Evolutionary conservation across 441 rosid species (phyloP).

Genomic region (Aleurites moluccanus): DNA sequence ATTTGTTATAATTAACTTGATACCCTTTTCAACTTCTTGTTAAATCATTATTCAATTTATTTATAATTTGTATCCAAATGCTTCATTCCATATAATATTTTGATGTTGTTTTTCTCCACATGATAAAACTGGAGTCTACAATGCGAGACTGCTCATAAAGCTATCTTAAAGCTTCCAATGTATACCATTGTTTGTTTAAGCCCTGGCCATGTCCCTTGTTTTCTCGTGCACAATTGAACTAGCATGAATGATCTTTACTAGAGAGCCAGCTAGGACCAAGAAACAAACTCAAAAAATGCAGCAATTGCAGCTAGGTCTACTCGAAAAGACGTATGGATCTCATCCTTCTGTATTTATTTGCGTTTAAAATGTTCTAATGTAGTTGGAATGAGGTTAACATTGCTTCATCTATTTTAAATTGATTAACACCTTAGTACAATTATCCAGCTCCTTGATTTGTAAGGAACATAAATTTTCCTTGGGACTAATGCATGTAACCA

Average conservation of each 20-base stretch:
- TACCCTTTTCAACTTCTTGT: not conserved
- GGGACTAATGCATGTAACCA: not conserved
- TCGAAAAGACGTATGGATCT: constrained; percentile 44
- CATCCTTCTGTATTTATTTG: not conserved
- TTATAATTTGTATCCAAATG: not conserved
- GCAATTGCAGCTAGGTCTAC: constrained; percentile 81
- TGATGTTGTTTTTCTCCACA: constrained; percentile 14
- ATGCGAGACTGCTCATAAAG: constrained; percentile 86
- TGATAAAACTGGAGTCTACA: constrained; percentile 80
- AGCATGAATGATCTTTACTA: constrained; percentile 61
- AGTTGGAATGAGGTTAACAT: not conserved
- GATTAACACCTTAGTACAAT: not conserved
- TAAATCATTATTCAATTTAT: constrained; percentile 4
- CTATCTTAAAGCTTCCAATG: constrained; percentile 68
- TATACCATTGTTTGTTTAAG: constrained; percentile 66
- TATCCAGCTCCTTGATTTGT: not conserved
- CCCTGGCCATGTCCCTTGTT: constrained; percentile 54
- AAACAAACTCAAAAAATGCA: constrained; percentile 84
- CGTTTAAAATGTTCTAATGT: not conserved
- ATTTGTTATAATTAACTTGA: not conserved
- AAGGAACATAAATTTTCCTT: not conserved
- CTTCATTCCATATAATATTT: not conserved
- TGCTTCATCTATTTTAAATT: not conserved
- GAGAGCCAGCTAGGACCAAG: constrained; percentile 71
- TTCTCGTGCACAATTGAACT: constrained; percentile 67